Evolutionary conservation across 768 basidiomycete genomes (phyloP), one percentile per base, ranked within the genome.

Genomic region (Mycena vulgaris): DNA sequence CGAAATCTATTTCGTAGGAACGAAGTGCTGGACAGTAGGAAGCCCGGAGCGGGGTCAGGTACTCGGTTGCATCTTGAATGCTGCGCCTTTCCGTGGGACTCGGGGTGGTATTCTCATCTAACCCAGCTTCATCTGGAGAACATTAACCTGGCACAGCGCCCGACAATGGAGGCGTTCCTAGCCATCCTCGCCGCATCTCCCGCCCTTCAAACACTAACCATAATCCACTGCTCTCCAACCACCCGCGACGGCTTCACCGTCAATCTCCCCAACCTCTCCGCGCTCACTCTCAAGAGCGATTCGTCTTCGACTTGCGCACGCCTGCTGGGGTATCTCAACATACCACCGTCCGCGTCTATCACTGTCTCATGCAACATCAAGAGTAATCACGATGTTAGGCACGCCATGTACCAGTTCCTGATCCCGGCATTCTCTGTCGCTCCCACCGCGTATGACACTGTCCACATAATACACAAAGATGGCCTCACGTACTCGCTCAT

Each of bases 21-120:
- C 6, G 25, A 66, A 31, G 63, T 69, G 6, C 5, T 60, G 6
- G 9, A 61, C 13, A 56, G 35, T n/a, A 28, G 61, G 57, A 62
- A 66, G 31, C 19, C 42, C 13, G 59, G 53, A 17, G 16, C 39
- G 9, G 31, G 23, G 37, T 39, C 53, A 11, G 31, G 27, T 14
- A 16, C 63, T 11, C 63, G 58, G 21, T 31, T 74, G 1, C 68
- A 74, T 47, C 61, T 74, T 9, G 35, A 69, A 10, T 9, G 47
- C 47, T 72, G 68, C 51, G 74, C 70, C 17, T 74, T 74, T 28
- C 60, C 74, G 9, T 74, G 74, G 74, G 68, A 69, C 57, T 74
- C 74, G 28, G 35, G 16, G 5, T 72, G 63, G 63, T 74, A 74
- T 25, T 27, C 35, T 10, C 31, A 74, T 28, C 45, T 74, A 11